Evolutionary conservation across 2,329 filamentous ascomycete genomes (phyloP).

Genomic region (Daldinia sp.): DNA sequence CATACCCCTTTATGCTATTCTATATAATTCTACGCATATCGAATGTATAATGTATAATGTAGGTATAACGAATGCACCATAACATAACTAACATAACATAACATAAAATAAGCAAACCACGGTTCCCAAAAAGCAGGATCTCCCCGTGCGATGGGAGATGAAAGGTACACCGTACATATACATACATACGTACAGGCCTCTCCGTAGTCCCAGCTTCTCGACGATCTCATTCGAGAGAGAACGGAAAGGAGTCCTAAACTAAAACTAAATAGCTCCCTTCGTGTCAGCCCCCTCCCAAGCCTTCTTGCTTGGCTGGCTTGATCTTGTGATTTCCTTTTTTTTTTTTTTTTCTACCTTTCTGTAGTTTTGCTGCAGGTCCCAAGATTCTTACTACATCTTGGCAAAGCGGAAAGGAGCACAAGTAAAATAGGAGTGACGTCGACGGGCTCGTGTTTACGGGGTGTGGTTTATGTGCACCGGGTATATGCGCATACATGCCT

Average conservation of each 20-base stretch:
- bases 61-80: too few species aligned
- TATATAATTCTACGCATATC: too few species aligned
- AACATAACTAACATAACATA: too few species aligned
- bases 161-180: too few species aligned
- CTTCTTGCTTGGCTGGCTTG: background rate
- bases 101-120: background rate
- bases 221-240: constrained; percentile 3
- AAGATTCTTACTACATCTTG: background rate
- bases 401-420: background rate
- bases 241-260: background rate
- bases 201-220: background rate
- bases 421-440: background rate
- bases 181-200: background rate
- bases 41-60: background rate
- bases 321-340: background rate
- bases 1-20: too few species aligned
- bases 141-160: background rate
- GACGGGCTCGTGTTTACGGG: background rate
- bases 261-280: background rate
- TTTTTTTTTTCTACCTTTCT: background rate
- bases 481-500: background rate
- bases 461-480: background rate
- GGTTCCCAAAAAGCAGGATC: constrained; percentile 2
- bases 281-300: constrained; percentile 3
- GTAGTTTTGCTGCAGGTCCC: background rate